Base-by-base conservation (phyloP, 805 yeast genomes). In the Candida michaelii region DNA sequence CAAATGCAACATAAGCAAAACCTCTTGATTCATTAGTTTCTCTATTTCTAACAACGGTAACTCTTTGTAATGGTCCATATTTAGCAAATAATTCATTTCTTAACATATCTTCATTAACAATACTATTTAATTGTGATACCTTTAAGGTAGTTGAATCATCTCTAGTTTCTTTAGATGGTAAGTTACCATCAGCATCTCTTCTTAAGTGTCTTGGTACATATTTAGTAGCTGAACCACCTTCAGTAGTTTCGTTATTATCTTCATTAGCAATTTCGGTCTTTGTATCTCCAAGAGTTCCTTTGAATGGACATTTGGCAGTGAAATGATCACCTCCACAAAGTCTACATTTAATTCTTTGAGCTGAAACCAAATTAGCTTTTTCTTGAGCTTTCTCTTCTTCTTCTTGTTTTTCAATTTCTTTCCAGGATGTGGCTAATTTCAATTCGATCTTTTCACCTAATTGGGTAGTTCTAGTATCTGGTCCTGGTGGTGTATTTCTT, bases 21-120 rank as follows among this genome's bases (percentile, higher is more conserved):
- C 99, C 99, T 71, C 89, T 85, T 34, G 96, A 86, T 66, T 83
- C 84, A 51, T 96, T 93, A 19, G 98, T 93, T 56, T 86, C 96
- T 71, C 89, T 85, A 71, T 89, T 87, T 73, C 87, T 85, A 46
- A 89, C 89, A 45, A 93, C 75, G 50, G 85, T 84, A 52, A 85
- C 86, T 70, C 96, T 85, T 57, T 78, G 79, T 52, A 78, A 71
- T 46, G 71, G 79, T 56, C 80, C 95, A 73, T 73, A 83, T 63
- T 71, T 78, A 49, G 74, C 79, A 56, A 83, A 75, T 56, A 93
- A 79, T 60, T 83, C 83, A 54, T 70, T 71, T 59, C 90, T 80
- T 55, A 93, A 69, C 69, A 82, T 83, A 50, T 80, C 84, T 65
- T 93, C 98, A 58, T 80, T 82, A 45, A 89, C 91, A 55, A 79